These are phyloP conservation scores for Podaxis sp. DNA, from an alignment of 768 basidiomycete species.

Conservation along the genomic window DNA sequence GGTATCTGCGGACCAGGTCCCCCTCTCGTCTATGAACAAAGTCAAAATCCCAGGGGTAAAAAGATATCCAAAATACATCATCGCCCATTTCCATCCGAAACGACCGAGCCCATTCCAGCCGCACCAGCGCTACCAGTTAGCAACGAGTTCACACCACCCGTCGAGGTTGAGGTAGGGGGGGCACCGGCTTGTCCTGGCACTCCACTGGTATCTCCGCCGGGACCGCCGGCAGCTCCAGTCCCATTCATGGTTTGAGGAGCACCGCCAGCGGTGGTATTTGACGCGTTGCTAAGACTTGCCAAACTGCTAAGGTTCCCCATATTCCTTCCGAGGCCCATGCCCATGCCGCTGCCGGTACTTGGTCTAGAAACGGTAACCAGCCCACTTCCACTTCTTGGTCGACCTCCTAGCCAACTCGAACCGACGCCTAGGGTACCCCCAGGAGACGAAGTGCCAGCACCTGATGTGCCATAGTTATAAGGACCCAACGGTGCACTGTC, in stretches of 20 bases:
- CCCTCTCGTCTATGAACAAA: slow-evolving; percentile 10
- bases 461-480: slow-evolving; percentile 21
- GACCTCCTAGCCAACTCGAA: slow-evolving; percentile 30
- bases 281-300: neutral
- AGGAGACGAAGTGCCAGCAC: slow-evolving; percentile 19
- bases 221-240: neutral
- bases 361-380: slow-evolving; percentile 25
- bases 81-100: slow-evolving; percentile 11
- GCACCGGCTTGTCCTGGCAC: neutral
- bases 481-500: slow-evolving; percentile 69
- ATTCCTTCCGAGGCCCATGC: slow-evolving; percentile 17
- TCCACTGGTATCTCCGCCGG: neutral
- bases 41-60: neutral
- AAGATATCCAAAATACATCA: neutral
- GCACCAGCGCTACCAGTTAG: neutral
- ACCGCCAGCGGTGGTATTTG: neutral
- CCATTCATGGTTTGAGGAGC: neutral
- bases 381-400: slow-evolving; percentile 55
- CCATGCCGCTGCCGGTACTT: slow-evolving; percentile 6
- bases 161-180: neutral
- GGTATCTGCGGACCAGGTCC: neutral
- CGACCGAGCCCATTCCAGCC: neutral
- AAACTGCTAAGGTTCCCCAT: slow-evolving; percentile 11
- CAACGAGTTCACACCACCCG: neutral
- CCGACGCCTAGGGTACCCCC: slow-evolving; percentile 24